A percentile compares a stretch with the other conserved stretches of the same genome.
Conservation (phyloP, 495 filamentous ascomycete genomes). For the Clohesyomyces aquaticus region DNA sequence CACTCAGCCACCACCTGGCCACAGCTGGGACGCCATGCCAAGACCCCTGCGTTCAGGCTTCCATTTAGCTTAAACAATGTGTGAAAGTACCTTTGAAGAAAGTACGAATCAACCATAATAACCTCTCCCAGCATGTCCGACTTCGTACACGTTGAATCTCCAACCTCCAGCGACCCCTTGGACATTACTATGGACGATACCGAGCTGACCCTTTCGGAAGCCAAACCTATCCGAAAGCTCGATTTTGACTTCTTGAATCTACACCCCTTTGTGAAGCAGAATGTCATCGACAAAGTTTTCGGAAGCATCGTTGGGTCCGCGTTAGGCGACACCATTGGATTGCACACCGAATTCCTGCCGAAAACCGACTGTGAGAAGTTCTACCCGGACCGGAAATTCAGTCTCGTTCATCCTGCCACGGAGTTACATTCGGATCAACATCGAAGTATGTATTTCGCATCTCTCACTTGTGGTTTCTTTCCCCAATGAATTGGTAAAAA, state of each 20-base stretch:
- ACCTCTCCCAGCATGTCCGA: slow-evolving; percentile 28
- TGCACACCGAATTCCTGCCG: slow-evolving; percentile 56
- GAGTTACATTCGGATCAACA: slow-evolving; percentile 49
- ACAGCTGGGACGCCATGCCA: background rate
- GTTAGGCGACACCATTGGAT: slow-evolving; percentile 55
- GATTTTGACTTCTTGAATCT: slow-evolving; percentile 31
- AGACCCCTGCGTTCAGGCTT: slow-evolving; percentile 4
- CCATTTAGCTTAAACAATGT: background rate
- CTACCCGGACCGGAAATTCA: slow-evolving; percentile 48
- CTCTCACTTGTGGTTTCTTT: background rate
- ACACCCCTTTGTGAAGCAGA: slow-evolving; percentile 42
- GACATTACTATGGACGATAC: background rate
- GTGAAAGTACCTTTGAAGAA: no score
- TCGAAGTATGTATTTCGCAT: slow-evolving; percentile 36
- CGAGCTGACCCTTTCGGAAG: background rate
- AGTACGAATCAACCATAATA: no score
- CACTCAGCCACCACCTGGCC: slow-evolving; percentile 4
- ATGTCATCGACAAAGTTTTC: slow-evolving; percentile 45
- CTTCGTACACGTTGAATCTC: slow-evolving; percentile 29
- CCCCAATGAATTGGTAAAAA: background rate
- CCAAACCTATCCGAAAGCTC: background rate
- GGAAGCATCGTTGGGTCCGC: slow-evolving; percentile 53
- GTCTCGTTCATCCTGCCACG: slow-evolving; percentile 43
- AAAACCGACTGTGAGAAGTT: slow-evolving; percentile 33
- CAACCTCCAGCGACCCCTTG: background rate